A percentile compares a stretch with the other conserved stretches of the same genome.
These are phyloP conservation scores for Phytophthora pistaciae DNA, from an alignment of 352 stramenopile species.

Conservation along the genomic window DNA sequence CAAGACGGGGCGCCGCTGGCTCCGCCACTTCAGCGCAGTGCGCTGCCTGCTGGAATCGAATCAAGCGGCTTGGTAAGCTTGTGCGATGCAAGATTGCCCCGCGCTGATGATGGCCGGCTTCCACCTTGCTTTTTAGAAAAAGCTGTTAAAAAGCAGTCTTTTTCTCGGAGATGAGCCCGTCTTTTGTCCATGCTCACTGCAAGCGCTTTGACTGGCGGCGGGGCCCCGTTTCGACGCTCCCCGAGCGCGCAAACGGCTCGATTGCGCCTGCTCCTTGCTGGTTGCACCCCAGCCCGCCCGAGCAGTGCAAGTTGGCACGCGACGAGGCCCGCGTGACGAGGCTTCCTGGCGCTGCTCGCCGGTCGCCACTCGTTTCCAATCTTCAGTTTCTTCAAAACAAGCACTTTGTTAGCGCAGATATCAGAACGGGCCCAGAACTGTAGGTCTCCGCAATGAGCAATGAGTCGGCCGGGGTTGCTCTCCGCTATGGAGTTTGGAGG, in stretches of 20 bases:
- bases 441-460: slow-evolving; percentile 16
- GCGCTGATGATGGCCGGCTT: slow-evolving; percentile 18
- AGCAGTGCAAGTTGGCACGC: slow-evolving; percentile 34
- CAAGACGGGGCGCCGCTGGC: neutral
- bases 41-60: neutral
- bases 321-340: slow-evolving; percentile 27
- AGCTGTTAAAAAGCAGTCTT: slow-evolving; percentile 27
- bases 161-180: slow-evolving; percentile 9
- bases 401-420: slow-evolving; percentile 10
- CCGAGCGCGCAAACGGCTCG: slow-evolving; percentile 18
- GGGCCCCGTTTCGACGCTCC: slow-evolving; percentile 12
- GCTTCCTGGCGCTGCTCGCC: slow-evolving; percentile 7
- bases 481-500: neutral
- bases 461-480: neutral
- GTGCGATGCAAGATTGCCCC: slow-evolving; percentile 17
- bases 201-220: slow-evolving; percentile 21
- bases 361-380: slow-evolving; percentile 23
- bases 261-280: slow-evolving; percentile 24
- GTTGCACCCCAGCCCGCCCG: slow-evolving; percentile 24
- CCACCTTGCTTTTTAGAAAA: slow-evolving; percentile 5
- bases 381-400: slow-evolving; percentile 37
- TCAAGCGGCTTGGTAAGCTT: slow-evolving; percentile 3
- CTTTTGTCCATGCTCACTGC: slow-evolving; percentile 8
- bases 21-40: neutral
- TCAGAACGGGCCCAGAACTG: slow-evolving; percentile 14